Percentiles rank a stretch among this genome's conserved stretches.
These are phyloP conservation scores for Jaapia argillacea DNA, from an alignment of 768 basidiomycete genomes.

Conservation along the genomic window DNA sequence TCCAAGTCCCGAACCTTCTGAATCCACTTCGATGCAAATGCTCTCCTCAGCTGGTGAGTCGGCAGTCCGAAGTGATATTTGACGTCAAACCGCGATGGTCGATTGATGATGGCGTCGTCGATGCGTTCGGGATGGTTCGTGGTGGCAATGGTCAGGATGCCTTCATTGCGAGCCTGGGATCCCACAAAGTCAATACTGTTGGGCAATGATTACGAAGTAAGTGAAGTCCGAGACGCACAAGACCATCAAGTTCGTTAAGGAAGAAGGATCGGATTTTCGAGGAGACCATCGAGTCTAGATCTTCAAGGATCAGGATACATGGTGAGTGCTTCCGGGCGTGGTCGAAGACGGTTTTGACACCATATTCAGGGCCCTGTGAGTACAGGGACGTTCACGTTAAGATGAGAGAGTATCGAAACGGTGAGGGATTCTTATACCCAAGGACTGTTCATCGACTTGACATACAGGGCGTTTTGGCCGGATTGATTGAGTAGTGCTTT, in stretches of 20 bases:
- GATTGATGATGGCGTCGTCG: conserved; percentile 29
- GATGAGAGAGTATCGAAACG: background rate
- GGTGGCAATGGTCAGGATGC: conserved; percentile 27
- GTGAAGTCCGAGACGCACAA: conserved; percentile 6
- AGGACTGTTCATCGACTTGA: too few relatives aligned
- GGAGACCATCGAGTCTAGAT: conserved; percentile 31
- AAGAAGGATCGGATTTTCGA: conserved; percentile 29
- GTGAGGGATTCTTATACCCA: background rate
- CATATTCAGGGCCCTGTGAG: conserved; percentile 13
- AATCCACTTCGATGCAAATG: conserved; percentile 30
- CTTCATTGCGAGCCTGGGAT: conserved; percentile 29
- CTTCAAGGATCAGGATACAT: conserved; percentile 29
- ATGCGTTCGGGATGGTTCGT: conserved; percentile 36
- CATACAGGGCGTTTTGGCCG: too few relatives aligned
- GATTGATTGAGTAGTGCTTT: too few relatives aligned
- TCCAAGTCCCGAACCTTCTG: conserved; percentile 17
- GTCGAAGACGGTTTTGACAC: conserved; percentile 25
- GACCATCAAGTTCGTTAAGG: conserved; percentile 25
- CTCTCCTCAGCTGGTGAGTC: conserved; percentile 17
- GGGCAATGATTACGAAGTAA: background rate
- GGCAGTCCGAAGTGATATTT: conserved; percentile 32
- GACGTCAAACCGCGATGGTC: conserved; percentile 33
- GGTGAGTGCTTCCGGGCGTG: conserved; percentile 22
- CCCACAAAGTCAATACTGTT: conserved; percentile 5
- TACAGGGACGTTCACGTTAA: conserved; percentile 2